phyloP scores from a whole-genome alignment of 208 protist genomes.

The Crithidia mellificae region DNA sequence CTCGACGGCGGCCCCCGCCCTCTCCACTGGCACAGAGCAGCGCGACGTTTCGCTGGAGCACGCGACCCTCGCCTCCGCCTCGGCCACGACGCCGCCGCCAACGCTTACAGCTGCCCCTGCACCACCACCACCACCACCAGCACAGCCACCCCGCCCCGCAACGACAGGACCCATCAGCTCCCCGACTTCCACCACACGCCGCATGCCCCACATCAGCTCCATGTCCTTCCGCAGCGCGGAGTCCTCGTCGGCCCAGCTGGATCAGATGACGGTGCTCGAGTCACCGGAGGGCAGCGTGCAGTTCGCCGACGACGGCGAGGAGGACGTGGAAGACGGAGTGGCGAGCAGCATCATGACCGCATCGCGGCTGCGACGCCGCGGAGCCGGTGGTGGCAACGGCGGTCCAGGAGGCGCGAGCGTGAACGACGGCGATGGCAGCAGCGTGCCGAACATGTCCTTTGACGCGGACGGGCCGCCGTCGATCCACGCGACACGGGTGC shows the following conservation, averaged over 20 bases:
- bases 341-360: background rate
- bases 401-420: background rate
- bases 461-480: constrained; percentile 5
- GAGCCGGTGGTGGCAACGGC: background rate
- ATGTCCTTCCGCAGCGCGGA: constrained; percentile 16
- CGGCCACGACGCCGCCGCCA: background rate
- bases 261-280: constrained; percentile 26
- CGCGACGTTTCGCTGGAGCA: background rate
- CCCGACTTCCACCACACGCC: background rate
- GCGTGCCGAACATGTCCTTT: constrained; percentile 3
- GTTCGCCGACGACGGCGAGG: constrained; percentile 7
- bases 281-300: constrained; percentile 12
- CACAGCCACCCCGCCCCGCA: too few species aligned
- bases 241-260: constrained; percentile 12
- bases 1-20: background rate
- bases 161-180: background rate
- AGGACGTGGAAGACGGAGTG: background rate
- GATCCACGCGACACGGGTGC: constrained; percentile 7
- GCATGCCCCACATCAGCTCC: constrained; percentile 1
- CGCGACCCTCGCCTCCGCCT: background rate
- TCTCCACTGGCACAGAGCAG: constrained; percentile 3
- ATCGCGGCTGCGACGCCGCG: constrained; percentile 1
- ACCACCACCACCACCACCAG: background rate
- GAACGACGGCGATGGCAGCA: background rate
- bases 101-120: background rate